A percentile compares a stretch with the other conserved stretches of the same genome.
Conservation (phyloP, 352 stramenopile genomes). For the Discostella stelligera region DNA sequence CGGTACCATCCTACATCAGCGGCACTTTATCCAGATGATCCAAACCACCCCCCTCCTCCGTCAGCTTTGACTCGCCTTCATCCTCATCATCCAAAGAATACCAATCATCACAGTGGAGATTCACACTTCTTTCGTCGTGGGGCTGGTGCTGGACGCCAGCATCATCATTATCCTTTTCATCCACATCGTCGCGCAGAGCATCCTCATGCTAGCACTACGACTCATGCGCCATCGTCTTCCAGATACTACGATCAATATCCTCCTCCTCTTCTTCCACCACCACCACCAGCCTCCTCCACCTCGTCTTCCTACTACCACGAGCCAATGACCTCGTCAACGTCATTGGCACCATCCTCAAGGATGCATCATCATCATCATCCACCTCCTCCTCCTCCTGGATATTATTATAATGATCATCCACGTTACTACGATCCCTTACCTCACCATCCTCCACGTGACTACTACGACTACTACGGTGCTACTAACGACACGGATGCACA, state of each 20-base stretch:
- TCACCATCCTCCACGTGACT: not conserved
- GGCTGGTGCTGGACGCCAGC: not conserved
- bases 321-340: not conserved
- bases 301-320: not conserved
- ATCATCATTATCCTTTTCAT: slow-evolving; percentile 5
- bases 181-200: not conserved
- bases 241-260: not conserved
- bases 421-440: not conserved
- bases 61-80: not conserved
- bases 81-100: not conserved
- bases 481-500: not conserved
- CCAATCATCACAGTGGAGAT: too few relatives aligned
- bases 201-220: not conserved
- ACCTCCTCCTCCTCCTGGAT: not conserved
- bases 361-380: not conserved
- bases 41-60: not conserved
- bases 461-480: not conserved
- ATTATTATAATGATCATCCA: not conserved
- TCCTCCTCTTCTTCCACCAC: not conserved
- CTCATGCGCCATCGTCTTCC: not conserved
- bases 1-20: not conserved
- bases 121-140: not conserved
- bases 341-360: not conserved
- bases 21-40: too few relatives aligned
- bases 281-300: not conserved